phyloP scores from a whole-genome alignment of 2,329 filamentous ascomycete species.

The Fusarium miscanthi region DNA sequence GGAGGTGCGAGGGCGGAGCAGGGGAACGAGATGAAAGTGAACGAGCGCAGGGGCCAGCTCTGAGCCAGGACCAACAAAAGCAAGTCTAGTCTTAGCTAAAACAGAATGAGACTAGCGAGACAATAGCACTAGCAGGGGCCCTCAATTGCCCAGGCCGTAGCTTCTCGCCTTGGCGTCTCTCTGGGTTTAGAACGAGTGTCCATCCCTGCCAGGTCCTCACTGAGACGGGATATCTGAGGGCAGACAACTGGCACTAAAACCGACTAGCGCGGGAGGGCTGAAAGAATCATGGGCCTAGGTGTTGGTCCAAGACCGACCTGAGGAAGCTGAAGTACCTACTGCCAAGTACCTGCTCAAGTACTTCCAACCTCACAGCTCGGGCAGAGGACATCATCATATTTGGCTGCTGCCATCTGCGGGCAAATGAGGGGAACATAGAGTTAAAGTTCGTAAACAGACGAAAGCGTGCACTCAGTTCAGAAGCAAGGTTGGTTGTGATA shows the following conservation, averaged over 20 bases:
- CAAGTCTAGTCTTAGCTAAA: conserved; percentile 19
- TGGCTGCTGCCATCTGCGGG: neutral
- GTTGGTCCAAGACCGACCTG: conserved; percentile 23
- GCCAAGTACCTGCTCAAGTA: neutral
- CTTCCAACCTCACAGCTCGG: neutral
- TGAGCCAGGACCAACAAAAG: conserved; percentile 13
- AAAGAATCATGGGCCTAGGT: conserved; percentile 48
- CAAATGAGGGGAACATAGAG: neutral
- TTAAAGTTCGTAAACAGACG: neutral
- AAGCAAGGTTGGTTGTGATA: neutral
- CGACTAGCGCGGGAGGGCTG: conserved; percentile 54
- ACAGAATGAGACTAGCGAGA: conserved; percentile 20
- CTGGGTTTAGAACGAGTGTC: neutral
- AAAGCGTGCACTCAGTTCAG: neutral
- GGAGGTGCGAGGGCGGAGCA: neutral
- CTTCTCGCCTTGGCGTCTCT: conserved; percentile 33
- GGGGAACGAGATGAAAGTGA: conserved; percentile 26
- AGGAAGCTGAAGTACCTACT: conserved; percentile 3
- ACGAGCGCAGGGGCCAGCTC: conserved; percentile 26
- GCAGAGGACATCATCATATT: conserved; percentile 1
- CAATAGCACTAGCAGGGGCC: conserved; percentile 13
- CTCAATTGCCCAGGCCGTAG: conserved; percentile 32
- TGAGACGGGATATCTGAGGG: conserved; percentile 48
- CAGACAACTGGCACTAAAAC: conserved; percentile 41
- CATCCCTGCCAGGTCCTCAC: conserved; percentile 28